Percentiles rank a stretch among this genome's conserved stretches.
Evolutionary conservation across 257 asterid species (phyloP).

Genomic region (Vinca minor): DNA sequence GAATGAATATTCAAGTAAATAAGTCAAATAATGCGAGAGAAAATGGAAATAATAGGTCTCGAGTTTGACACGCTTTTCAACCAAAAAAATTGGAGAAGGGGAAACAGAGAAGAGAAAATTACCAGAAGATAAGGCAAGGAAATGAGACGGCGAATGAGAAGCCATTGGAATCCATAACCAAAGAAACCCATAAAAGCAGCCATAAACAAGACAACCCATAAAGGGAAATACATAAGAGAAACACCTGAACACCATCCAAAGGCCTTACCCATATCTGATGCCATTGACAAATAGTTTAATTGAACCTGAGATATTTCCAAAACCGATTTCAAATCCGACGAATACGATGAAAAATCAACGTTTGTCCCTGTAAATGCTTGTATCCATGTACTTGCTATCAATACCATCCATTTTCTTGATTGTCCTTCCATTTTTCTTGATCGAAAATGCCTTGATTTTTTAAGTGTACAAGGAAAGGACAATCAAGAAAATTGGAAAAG

Average conservation of each 20-base stretch:
- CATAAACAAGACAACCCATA: slow-evolving; percentile 37
- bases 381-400: slow-evolving; percentile 50
- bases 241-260: slow-evolving; percentile 73
- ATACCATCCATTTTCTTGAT: slow-evolving; percentile 48
- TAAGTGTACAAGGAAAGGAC: too few relatives aligned
- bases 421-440: slow-evolving; percentile 24
- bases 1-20: too few relatives aligned
- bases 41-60: too few relatives aligned
- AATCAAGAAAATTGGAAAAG: too few relatives aligned
- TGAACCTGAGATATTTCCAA: slow-evolving; percentile 49
- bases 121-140: slow-evolving; percentile 54
- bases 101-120: slow-evolving; percentile 1
- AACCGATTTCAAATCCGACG: slow-evolving; percentile 39
- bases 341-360: slow-evolving; percentile 49
- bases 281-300: slow-evolving; percentile 47
- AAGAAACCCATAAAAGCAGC: slow-evolving; percentile 55
- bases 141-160: slow-evolving; percentile 33
- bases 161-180: slow-evolving; percentile 62
- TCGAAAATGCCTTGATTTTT: too few relatives aligned
- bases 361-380: slow-evolving; percentile 70
- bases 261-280: slow-evolving; percentile 58
- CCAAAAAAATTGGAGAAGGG: neutral
- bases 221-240: slow-evolving; percentile 33
- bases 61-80: neutral
- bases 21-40: too few relatives aligned